Conservation (phyloP, 805 yeast genomes). For the Zygotorulaspora chibaensis region DNA sequence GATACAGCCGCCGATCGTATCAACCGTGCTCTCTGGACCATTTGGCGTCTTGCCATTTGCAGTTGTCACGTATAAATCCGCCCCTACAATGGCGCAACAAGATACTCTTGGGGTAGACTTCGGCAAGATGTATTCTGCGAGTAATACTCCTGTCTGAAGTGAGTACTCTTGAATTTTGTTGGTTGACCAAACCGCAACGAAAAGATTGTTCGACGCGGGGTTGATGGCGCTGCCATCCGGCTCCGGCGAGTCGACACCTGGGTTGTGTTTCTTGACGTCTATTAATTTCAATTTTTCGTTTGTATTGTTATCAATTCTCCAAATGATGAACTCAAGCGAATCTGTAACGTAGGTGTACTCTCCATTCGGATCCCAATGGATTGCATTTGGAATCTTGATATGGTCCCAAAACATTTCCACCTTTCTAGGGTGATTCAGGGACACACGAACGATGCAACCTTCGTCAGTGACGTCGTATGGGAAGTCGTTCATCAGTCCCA, state of each 20-base stretch:
- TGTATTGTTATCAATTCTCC: constrained; percentile 40
- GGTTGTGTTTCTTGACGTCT: constrained; percentile 30
- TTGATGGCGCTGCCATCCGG: constrained; percentile 81
- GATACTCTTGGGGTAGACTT: constrained; percentile 56
- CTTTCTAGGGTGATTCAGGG: constrained; percentile 28
- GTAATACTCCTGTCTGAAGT: constrained; percentile 42
- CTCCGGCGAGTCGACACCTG: constrained; percentile 42
- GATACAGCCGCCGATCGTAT: constrained; percentile 58
- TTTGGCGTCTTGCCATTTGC: constrained; percentile 47
- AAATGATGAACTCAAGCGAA: constrained; percentile 45
- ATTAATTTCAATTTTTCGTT: constrained; percentile 37
- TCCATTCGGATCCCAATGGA: constrained; percentile 48
- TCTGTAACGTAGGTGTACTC: constrained; percentile 49
- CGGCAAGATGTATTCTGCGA: constrained; percentile 54
- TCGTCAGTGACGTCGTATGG: constrained; percentile 36
- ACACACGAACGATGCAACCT: constrained; percentile 52
- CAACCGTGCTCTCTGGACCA: constrained; percentile 32
- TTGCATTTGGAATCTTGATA: constrained; percentile 66
- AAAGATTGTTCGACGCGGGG: constrained; percentile 46
- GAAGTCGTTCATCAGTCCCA: constrained; percentile 74
- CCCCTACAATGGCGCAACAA: constrained; percentile 64
- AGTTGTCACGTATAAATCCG: constrained; percentile 63
- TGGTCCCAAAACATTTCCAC: constrained; percentile 36
- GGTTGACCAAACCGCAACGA: constrained; percentile 65
- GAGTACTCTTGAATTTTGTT: constrained; percentile 52